Percentiles rank a stretch among this genome's conserved stretches.
phyloP scores from a whole-genome alignment of 2,329 filamentous ascomycete species.

The Alternaria brassicicola region DNA sequence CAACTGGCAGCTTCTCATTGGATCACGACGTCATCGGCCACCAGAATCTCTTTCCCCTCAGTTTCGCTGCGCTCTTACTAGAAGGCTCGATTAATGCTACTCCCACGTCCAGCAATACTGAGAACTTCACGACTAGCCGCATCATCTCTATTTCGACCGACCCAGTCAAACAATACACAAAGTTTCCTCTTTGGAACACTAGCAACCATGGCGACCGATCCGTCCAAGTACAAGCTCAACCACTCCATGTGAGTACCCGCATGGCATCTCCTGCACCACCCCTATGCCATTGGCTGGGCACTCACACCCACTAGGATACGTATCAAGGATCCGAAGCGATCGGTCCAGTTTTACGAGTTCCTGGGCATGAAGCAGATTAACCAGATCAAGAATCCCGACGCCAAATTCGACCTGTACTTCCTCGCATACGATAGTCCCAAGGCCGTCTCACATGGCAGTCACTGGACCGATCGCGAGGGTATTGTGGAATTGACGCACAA shows the following conservation, averaged over 20 bases:
- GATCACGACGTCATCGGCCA: slow-evolving; percentile 29
- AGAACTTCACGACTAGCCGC: slow-evolving; percentile 10
- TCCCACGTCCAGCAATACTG: slow-evolving; percentile 22
- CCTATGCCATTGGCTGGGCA: slow-evolving; percentile 4
- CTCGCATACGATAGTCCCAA: slow-evolving; percentile 82
- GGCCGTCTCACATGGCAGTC: slow-evolving; percentile 74
- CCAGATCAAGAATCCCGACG: slow-evolving; percentile 80
- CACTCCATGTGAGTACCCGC: slow-evolving; percentile 57
- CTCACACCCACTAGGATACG: slow-evolving; percentile 58
- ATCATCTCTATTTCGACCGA: slow-evolving; percentile 11
- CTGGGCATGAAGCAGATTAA: slow-evolving; percentile 85
- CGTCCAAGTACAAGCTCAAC: slow-evolving; percentile 69
- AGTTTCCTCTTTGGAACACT: slow-evolving; percentile 31
- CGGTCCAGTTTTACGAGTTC: slow-evolving; percentile 91
- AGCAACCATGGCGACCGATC: slow-evolving; percentile 63
- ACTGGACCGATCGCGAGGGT: slow-evolving; percentile 83
- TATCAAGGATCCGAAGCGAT: slow-evolving; percentile 87
- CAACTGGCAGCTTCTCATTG: slow-evolving; percentile 12
- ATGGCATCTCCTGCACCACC: slow-evolving; percentile 9
- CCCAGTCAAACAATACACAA: slow-evolving; percentile 15
- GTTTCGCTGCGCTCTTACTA: neutral
- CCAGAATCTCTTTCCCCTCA: slow-evolving; percentile 35
- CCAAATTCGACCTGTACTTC: slow-evolving; percentile 96
- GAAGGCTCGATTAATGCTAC: slow-evolving; percentile 32
- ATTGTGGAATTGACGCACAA: slow-evolving; percentile 85